These are phyloP conservation scores for Polytrichum formosum DNA, from an alignment of 225 moss, liverwort and hornwort genomes.

Conservation along the genomic window DNA sequence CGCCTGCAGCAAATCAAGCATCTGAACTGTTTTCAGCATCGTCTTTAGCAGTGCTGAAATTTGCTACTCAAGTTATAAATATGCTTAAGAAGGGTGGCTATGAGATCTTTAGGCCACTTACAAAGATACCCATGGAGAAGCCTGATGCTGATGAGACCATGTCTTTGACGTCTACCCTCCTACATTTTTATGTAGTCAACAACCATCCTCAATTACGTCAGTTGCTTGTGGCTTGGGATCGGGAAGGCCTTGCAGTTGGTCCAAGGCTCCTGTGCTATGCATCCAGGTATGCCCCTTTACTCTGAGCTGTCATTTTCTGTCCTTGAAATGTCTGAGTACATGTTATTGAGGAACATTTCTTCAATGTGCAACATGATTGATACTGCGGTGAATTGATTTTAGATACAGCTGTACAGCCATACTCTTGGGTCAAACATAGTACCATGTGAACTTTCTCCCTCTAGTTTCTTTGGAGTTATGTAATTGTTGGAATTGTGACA, in stretches of 20 bases:
- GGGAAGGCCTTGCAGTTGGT: constrained; percentile 79
- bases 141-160: constrained; percentile 51
- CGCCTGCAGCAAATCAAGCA: constrained; percentile 19
- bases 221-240: constrained; percentile 82
- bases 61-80: constrained; percentile 72
- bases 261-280: constrained; percentile 86
- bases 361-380: too few species aligned
- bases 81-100: constrained; percentile 76
- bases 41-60: constrained; percentile 53
- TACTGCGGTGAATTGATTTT: too few species aligned
- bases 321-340: background rate
- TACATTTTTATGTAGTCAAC: constrained; percentile 71
- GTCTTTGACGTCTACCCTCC: constrained; percentile 70
- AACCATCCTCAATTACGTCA: constrained; percentile 76
- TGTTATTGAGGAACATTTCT: too few species aligned
- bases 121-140: constrained; percentile 46
- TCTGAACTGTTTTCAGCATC: constrained; percentile 37
- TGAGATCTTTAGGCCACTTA: constrained; percentile 67
- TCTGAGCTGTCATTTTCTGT: background rate
- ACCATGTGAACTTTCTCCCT: too few species aligned
- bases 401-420: too few species aligned
- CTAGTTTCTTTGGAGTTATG: too few species aligned
- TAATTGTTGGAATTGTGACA: too few species aligned
- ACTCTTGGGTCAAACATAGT: too few species aligned
- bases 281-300: constrained; percentile 46